Evolutionary conservation across 495 filamentous ascomycete species (phyloP), one percentile per base, ranked within the genome.

Genomic region (Penicillium verhagenii): DNA sequence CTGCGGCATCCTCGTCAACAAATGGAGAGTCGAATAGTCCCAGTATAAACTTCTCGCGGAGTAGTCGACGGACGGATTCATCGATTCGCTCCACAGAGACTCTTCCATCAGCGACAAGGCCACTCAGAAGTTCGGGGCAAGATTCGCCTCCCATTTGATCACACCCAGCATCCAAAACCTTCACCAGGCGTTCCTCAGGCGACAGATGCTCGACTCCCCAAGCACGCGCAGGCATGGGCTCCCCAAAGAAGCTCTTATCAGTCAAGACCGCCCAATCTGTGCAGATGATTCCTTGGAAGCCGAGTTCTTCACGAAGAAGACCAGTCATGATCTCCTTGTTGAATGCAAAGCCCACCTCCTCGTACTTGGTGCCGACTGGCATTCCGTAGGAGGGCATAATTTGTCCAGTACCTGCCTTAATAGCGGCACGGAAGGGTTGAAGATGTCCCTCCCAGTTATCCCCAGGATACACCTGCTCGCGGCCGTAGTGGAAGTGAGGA

Each of bases 111-210:
- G 24, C 11, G 2, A 61, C 58, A 8, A 57, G 44, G 13, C 50
- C 28, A n/a, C 52, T 53, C 24, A 73, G 51, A 1, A 75, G 63
- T 39, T 73, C 72, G 0, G 71, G 64, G 0, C 67, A 58, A 2
- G 57, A 33, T 25, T 75, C 72, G 35, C 72, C 71, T 29, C 70
- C 69, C 38, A 75, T 62, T 42, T 72, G 69, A 45, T 75, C 72
- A 53, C 66, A 69, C 0, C 69, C 70, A 1, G 70, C 72, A 2
- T 71, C 59, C 9, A 75, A 45, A 31, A 72, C 55, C 25, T 49
- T 58, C 1, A 48, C 29, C 8, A 53, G 58, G 13, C 69, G 47
- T 50, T 72, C 38, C 13, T 6, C 10, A 3, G 4, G 18, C 10
- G 38, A 42, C 6, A 42, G 38, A 20, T 21, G 5, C 16, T 42